Conservation (phyloP, 176 grass and related monocot species). For the Triticum turgidum region DNA sequence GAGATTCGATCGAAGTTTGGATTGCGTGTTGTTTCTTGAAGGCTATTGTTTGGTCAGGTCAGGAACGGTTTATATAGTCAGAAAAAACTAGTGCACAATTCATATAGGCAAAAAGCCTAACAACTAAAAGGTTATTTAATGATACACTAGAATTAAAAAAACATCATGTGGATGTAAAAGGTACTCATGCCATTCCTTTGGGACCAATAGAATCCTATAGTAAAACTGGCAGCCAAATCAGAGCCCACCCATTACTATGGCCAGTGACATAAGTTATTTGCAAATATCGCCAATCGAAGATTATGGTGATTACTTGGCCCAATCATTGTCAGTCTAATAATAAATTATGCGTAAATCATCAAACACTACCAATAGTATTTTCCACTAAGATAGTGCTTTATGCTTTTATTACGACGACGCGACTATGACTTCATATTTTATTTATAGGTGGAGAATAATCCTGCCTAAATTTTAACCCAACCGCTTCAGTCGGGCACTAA, state of each 20-base stretch:
- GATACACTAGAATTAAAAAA: slow-evolving; percentile 4
- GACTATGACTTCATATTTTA: slow-evolving; percentile 3
- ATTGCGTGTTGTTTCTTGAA: slow-evolving; percentile 32
- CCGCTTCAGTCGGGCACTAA: slow-evolving; percentile 25
- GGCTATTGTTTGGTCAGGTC: slow-evolving; percentile 13
- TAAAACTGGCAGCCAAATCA: slow-evolving; percentile 13
- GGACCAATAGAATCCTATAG: slow-evolving; percentile 18
- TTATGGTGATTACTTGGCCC: background rate
- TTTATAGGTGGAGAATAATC: slow-evolving; percentile 31
- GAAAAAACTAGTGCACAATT: background rate
- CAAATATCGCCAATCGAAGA: background rate
- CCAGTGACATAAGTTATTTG: slow-evolving; percentile 7
- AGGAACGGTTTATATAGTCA: slow-evolving; percentile 45
- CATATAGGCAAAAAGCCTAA: slow-evolving; percentile 12
- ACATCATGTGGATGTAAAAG: background rate
- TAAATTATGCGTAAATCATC: slow-evolving; percentile 43
- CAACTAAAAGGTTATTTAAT: background rate
- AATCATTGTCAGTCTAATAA: background rate
- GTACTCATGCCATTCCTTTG: background rate
- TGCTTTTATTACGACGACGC: background rate
- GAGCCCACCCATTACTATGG: slow-evolving; percentile 26
- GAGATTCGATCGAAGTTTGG: background rate
- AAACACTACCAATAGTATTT: slow-evolving; percentile 41
- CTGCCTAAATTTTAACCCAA: slow-evolving; percentile 24
- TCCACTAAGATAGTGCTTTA: slow-evolving; percentile 38